These are phyloP conservation scores for Phialophora macrospora DNA, from an alignment of 2,329 filamentous ascomycete species.

Conservation along the genomic window DNA sequence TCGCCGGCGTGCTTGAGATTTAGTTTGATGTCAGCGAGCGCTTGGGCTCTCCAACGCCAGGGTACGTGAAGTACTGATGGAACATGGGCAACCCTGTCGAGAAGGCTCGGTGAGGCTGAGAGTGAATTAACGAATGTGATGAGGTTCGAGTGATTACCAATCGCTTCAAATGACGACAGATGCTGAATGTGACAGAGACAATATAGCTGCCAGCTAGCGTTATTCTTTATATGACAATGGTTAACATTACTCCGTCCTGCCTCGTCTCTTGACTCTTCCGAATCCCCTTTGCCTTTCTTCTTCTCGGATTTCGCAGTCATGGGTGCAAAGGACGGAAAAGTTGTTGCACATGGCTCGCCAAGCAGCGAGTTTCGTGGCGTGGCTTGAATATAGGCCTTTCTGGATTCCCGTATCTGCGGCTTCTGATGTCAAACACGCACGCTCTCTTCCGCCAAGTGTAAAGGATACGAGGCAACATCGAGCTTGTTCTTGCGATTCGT, in stretches of 20 bases:
- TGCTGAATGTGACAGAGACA: too few species aligned
- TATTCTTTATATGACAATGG: background rate
- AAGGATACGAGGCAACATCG: background rate
- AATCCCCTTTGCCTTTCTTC: background rate
- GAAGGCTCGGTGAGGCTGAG: background rate
- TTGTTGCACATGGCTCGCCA: background rate
- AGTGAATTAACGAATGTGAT: background rate
- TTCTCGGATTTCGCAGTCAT: background rate
- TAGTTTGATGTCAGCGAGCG: slow-evolving; percentile 63
- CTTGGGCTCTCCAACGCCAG: slow-evolving; percentile 42
- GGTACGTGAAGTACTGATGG: background rate
- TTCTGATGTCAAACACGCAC: background rate
- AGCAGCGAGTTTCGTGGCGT: background rate
- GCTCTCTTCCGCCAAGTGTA: background rate
- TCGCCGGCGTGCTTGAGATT: slow-evolving; percentile 59
- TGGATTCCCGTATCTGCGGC: background rate
- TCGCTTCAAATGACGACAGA: background rate
- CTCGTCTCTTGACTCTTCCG: background rate
- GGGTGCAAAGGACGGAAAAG: background rate
- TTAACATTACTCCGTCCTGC: background rate
- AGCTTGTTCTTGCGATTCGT: background rate
- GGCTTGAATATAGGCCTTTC: background rate
- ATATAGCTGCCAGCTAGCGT: background rate
- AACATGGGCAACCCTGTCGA: background rate
- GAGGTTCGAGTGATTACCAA: background rate